These are phyloP conservation scores for Triticum aestivum DNA, from an alignment of 176 grass and related monocot species.

Conservation along the genomic window DNA sequence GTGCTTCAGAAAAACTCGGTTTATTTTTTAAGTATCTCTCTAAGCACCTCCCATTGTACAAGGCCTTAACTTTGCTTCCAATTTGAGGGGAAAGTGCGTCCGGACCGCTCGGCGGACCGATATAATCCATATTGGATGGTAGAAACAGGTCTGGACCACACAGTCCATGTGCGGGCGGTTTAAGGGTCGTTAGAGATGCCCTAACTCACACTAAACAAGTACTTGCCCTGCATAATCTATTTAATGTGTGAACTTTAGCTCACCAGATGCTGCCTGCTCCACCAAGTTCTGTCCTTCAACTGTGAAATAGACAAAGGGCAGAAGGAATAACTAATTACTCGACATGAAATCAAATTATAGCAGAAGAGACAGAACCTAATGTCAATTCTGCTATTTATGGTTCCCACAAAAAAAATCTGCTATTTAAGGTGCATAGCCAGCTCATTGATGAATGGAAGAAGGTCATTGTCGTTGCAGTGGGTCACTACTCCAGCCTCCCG, in stretches of 20 bases:
- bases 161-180: no score
- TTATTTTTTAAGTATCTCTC: no score
- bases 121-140: no score
- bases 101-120: no score
- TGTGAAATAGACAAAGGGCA: constrained; percentile 19
- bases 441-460: constrained; percentile 35
- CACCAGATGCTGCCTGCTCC: neutral
- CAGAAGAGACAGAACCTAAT: neutral
- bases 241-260: neutral
- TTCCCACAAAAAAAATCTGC: neutral
- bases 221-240: neutral
- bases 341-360: constrained; percentile 11
- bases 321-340: neutral
- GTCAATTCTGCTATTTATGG: constrained; percentile 31
- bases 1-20: no score
- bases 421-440: constrained; percentile 24
- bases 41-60: no score
- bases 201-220: neutral
- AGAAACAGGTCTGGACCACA: no score
- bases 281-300: neutral
- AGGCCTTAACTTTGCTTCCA: no score
- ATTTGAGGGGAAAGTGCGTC: no score
- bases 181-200: no score
- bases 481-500: constrained; percentile 21
- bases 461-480: constrained; percentile 27